Conservation (phyloP, 1,284 basidiomycete genomes). For the Cerrena zonata region DNA sequence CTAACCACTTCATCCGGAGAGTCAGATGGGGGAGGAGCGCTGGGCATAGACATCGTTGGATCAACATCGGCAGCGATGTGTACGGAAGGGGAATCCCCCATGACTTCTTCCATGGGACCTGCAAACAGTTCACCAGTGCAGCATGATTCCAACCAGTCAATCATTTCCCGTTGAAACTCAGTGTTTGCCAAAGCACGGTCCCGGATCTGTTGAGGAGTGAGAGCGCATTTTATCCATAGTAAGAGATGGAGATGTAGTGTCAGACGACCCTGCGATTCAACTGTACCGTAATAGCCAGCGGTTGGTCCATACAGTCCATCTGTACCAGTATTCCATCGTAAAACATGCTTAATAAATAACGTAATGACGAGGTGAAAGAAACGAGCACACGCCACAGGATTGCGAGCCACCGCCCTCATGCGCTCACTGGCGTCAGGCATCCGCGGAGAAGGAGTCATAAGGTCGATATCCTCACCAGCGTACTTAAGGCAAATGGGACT, state of each 20-base stretch:
- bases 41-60: too few species aligned
- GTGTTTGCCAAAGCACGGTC: constrained; percentile 15
- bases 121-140: background rate
- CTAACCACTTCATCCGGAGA: too few species aligned
- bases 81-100: background rate
- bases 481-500: background rate
- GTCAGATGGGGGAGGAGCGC: too few species aligned
- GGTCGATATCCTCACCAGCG: background rate
- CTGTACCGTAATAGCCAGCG: constrained; percentile 29
- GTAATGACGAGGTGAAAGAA: constrained; percentile 10
- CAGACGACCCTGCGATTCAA: constrained; percentile 31
- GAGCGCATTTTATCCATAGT: constrained; percentile 23
- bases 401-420: constrained; percentile 14
- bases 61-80: background rate
- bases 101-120: background rate
- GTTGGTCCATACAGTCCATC: constrained; percentile 28
- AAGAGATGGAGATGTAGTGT: constrained; percentile 31
- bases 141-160: background rate
- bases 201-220: constrained; percentile 27
- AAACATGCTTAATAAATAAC: constrained; percentile 28
- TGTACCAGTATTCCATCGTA: constrained; percentile 17
- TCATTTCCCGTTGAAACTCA: background rate
- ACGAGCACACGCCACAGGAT: constrained; percentile 24
- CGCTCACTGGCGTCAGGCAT: constrained; percentile 9
- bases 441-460: background rate